Percentiles rank a stretch among this genome's conserved stretches.
Evolutionary conservation across 108 stramenopile species (phyloP).

Genomic region (Aureococcus anophagefferens): DNA sequence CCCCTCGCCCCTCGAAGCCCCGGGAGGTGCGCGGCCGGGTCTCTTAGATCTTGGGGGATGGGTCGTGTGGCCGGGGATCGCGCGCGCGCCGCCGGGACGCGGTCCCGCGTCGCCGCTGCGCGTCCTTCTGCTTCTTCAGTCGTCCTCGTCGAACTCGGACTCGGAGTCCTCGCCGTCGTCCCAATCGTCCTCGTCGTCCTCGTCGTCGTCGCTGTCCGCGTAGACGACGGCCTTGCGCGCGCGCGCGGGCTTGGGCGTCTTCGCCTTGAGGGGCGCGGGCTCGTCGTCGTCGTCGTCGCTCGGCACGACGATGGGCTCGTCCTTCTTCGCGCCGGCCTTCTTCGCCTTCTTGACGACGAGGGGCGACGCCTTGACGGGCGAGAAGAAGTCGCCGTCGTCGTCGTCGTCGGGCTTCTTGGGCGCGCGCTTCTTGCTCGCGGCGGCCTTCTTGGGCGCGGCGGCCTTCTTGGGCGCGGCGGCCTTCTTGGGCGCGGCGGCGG

Average conservation of each 20-base stretch:
- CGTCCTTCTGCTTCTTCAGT: no score
- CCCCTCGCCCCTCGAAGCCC: no score
- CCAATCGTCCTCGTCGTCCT: no score
- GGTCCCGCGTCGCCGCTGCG: no score
- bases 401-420: slow-evolving; percentile 2
- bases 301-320: no score
- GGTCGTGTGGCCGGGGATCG: no score
- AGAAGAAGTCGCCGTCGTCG: slow-evolving; percentile 9
- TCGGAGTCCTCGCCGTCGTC: no score
- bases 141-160: no score
- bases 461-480: slow-evolving; percentile 3
- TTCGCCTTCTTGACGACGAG: slow-evolving; percentile 3
- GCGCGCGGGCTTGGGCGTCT: neutral
- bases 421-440: neutral
- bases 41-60: no score
- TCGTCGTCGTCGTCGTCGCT: slow-evolving; percentile 17
- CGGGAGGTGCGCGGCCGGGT: no score
- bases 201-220: slow-evolving; percentile 10
- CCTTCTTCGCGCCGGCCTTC: neutral
- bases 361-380: neutral
- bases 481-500: slow-evolving; percentile 2
- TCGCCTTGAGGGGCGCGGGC: neutral
- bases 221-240: neutral
- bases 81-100: no score
- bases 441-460: slow-evolving; percentile 1